These are phyloP conservation scores for Neofusicoccum parvum DNA, from an alignment of 2,329 filamentous ascomycete genomes.

Conservation along the genomic window DNA sequence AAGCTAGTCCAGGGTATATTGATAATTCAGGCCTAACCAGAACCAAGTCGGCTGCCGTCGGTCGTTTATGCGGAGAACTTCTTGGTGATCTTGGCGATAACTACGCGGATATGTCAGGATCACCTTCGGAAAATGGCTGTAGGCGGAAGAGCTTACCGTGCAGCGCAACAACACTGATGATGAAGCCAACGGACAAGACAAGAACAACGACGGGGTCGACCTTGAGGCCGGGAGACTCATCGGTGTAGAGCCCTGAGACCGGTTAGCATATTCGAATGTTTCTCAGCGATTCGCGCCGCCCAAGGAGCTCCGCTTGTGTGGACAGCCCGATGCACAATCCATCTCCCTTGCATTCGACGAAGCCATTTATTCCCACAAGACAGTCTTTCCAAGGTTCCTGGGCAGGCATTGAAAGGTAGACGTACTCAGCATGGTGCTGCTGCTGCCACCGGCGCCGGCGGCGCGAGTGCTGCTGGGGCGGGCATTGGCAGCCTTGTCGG, in stretches of 20 bases:
- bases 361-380: too few species aligned
- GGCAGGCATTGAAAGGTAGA: constrained; percentile 29
- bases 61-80: constrained; percentile 21
- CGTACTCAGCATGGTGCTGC: constrained; percentile 97
- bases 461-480: constrained; percentile 89
- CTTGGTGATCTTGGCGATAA: constrained; percentile 22
- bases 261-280: constrained; percentile 27
- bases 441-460: constrained; percentile 92
- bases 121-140: not conserved
- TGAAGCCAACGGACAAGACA: constrained; percentile 95
- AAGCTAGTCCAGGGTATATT: not conserved
- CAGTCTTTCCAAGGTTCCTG: too few species aligned
- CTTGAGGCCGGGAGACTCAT: constrained; percentile 95
- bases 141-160: constrained; percentile 71
- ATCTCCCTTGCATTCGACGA: too few species aligned
- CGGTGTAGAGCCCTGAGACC: constrained; percentile 86
- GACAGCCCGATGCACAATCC: too few species aligned
- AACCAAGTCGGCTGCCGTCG: not conserved
- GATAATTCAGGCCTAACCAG: not conserved
- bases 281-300: too few species aligned
- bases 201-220: constrained; percentile 97
- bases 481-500: constrained; percentile 94
- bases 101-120: not conserved
- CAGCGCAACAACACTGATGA: constrained; percentile 96
- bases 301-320: too few species aligned